Base-by-base conservation (phyloP, 1,139 yeast genomes). In the Cylindricascospora bacillispora region DNA sequence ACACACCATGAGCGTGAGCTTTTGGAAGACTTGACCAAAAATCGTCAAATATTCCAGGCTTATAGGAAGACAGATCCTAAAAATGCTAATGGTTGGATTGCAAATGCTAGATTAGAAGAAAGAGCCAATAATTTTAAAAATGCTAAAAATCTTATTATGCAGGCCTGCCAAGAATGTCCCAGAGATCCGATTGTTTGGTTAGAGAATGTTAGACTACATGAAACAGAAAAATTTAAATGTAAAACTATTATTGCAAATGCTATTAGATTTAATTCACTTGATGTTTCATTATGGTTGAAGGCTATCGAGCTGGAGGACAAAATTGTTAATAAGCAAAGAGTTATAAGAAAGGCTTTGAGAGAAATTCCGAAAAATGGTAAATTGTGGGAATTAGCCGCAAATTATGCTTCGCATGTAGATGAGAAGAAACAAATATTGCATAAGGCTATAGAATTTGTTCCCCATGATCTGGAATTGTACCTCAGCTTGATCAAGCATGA, bases 81-180 rank as follows among this genome's bases (percentile, higher is more conserved):
- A 26, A 77, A 75, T 35, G 68, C 93, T 0, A 69, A 70, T 29
- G 82, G 83, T 9, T 89, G 95, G 95, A 80, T 89, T 17, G 83
- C 93, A 0, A 71, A 86, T 22, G 93, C 95, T 0, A 57, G 85
- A 28, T 52, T 85, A 7, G 97, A 89, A 49, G 79, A 73, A 38
- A 69, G 67, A 30, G 78, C 76, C 1, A 63, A 64, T 24, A 73
- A 73, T 32, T 60, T 61, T 35, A 58, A 57, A 4, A 56, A 57
- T 15, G 95, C 98, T 0, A 66, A 68, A 36, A 56, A 57, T 22
- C 41, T 79, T 9, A 75, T 85, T 4, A 63, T 62, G 17, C 72
- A 81, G 46, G 98, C 93, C 2, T 81, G 95, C 48, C 62, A 60
- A 5, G 60, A 59, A 29, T 71, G 86, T 36, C 85, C 89, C 0